Evolutionary conservation across 2,329 filamentous ascomycete species (phyloP), one percentile per base, ranked within the genome.

Genomic region (Magnaporthiopsis incrustans): DNA sequence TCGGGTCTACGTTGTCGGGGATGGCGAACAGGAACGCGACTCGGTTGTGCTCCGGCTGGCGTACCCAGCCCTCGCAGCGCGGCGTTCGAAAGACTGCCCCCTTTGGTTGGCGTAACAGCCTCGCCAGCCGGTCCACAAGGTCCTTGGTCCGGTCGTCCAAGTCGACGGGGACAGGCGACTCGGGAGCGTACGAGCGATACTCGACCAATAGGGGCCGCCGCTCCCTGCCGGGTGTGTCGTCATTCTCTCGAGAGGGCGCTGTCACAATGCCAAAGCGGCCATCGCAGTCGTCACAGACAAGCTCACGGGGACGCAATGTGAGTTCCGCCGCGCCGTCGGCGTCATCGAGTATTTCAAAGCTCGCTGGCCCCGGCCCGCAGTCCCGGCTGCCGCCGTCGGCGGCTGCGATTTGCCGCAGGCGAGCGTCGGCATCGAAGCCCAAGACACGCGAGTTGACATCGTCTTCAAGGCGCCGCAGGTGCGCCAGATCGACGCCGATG

Each of bases 221-320:
- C 32, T 33, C 32, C 32, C 32, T 33, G 10, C 32, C 32, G 10
- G 32, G 32, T 33, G 32, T 33, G 32, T 33, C 10, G 32, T 33
- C 32, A 10, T 33, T 33, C 32, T 33, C 32, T 33, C 32, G 32
- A 33, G 32, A 33, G 32, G 4, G 32, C 32, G 32, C 10, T 33
- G 10, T 33, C 32, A 10, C 32, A 70, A 56, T 69, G 1, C 76
- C 75, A 56, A 74, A 66, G 7, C 68, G 67, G 7, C 77, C 77
- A 33, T 33, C 32, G 32, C 32, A 5, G 50, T 75, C 69, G 4
- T 78, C 74, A 44, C 67, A 61, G 59, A 69, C 68, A 62, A 75
- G 78, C n/a, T 61, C 27, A 12, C 53, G 27, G 6, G 62, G 33
- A 38, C 63, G 50, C 59, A 60, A 25, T 6, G 18, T 22, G 15